phyloP scores from a whole-genome alignment of 1,284 basidiomycete genomes.

The Cryptococcus maquisensis region DNA sequence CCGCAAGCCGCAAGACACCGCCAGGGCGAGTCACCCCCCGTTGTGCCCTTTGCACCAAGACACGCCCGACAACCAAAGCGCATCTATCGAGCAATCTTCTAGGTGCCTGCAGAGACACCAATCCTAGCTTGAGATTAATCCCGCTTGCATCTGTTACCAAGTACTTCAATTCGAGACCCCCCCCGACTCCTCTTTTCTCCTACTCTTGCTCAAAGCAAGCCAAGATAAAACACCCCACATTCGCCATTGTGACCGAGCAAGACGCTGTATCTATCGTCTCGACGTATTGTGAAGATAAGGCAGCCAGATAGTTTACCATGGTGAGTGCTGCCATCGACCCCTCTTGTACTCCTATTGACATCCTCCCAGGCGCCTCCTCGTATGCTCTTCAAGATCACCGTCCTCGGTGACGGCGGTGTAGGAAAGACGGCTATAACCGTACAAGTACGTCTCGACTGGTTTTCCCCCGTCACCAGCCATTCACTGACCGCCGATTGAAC shows the following conservation, averaged over 20 bases:
- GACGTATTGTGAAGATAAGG: no score
- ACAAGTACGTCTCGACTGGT: constrained; percentile 58
- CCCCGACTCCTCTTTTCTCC: not conserved
- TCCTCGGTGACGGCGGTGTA: constrained; percentile 94
- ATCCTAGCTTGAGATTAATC: not conserved
- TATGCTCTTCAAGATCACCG: constrained; percentile 61
- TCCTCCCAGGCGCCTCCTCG: constrained; percentile 8
- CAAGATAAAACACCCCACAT: not conserved
- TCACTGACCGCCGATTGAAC: not conserved
- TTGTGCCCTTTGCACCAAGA: not conserved
- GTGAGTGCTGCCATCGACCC: not conserved
- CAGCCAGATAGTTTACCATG: not conserved
- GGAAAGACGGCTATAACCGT: constrained; percentile 96
- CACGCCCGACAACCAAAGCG: not conserved
- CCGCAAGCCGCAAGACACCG: not conserved
- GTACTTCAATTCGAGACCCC: not conserved
- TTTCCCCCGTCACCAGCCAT: not conserved
- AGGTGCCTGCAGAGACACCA: not conserved
- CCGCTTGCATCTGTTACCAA: not conserved
- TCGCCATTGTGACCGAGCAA: not conserved
- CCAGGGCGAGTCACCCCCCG: not conserved
- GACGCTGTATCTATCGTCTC: not conserved
- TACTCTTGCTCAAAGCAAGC: not conserved
- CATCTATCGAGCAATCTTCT: no score
- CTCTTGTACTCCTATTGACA: not conserved